Percentiles rank a stretch among this genome's conserved stretches.
Evolutionary conservation across 2,329 filamentous ascomycete genomes (phyloP).

Genomic region (Phaeosphaeria sp.): DNA sequence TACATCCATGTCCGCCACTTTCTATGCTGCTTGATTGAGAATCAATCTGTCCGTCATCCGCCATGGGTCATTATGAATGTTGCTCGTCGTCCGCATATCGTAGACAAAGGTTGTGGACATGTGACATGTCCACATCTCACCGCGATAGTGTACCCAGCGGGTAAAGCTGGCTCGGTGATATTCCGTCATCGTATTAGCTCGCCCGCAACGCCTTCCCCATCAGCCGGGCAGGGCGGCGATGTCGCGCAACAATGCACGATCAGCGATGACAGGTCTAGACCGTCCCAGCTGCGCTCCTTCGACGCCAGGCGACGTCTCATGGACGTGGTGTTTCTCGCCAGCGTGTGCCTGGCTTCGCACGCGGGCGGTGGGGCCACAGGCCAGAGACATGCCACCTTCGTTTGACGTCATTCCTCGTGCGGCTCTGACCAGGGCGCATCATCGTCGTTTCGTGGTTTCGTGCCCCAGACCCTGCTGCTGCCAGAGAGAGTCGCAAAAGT

Average conservation of each 20-base stretch:
- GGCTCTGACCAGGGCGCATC: no score
- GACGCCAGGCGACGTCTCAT: not conserved
- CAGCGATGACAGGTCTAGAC: constrained; percentile 9
- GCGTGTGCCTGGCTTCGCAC: constrained; percentile 1
- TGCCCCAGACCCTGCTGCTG: not conserved
- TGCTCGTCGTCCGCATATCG: no score
- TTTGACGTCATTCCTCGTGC: constrained; percentile 12
- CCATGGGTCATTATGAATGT: no score
- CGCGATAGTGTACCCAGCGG: no score
- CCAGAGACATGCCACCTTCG: not conserved
- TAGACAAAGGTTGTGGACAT: no score
- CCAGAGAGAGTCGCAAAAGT: not conserved
- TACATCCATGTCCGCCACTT: no score
- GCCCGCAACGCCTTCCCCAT: no score
- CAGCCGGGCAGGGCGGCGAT: no score
- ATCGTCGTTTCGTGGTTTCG: not conserved
- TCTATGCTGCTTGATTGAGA: no score
- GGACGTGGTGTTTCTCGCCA: constrained; percentile 1
- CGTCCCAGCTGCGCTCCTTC: not conserved
- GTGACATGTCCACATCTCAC: no score
- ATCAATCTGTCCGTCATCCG: no score
- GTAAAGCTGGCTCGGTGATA: not conserved
- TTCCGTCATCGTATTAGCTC: not conserved
- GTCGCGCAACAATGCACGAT: not conserved
- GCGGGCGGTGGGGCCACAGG: constrained; percentile 1